Evolutionary conservation across 495 filamentous ascomycete genomes (phyloP), one percentile per base, ranked within the genome.

Genomic region (Aspergillus olivimuriae): DNA sequence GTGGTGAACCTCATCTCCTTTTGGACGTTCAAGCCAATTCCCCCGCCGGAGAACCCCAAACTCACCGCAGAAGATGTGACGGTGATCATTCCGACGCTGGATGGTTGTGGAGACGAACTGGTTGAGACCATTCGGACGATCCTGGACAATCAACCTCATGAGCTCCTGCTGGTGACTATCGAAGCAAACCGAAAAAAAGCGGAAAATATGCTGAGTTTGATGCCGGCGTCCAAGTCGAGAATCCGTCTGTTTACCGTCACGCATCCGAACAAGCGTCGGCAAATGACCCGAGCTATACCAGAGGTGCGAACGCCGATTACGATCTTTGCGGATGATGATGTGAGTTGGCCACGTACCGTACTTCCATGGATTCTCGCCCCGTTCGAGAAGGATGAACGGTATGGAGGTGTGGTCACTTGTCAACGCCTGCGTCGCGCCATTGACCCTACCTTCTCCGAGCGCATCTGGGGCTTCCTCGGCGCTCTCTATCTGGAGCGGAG

Each of bases 281-380:
- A 94, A 62, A 86, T 94, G 63, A 84, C 83, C 44, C 74, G 78
- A 44, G 87, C 86, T 2, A 83, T 94, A 36, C 86, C 86, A 16
- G 76, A 84, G 46, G 84, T 92, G 22, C 63, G 58, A 37, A 90
- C 87, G 0, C 58, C 75, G 10, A 83, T 92, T 50, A 90, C 83
- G 10, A 66, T 94, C 38, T 83, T 94, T 57, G 85, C 85, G 18
- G 88, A 94, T 57, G 88, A 92, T 65, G 88, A 94, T 58, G 88
- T 94, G 39, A 82, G 78, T 48, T 91, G 87, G 85, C 88, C 87
- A 1, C 62, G 64, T 2, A 86, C 78, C 4, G 75, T 90, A 31
- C 74, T 90, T 22, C 78, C 80, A 14, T 94, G 87, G 85, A 82
- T 92, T 35, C 69, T 94, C 44, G 88, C 88, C 0, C 85, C 88